These are phyloP conservation scores for Lignosus rhinocerotis DNA, from an alignment of 1,284 basidiomycete genomes.

Conservation along the genomic window DNA sequence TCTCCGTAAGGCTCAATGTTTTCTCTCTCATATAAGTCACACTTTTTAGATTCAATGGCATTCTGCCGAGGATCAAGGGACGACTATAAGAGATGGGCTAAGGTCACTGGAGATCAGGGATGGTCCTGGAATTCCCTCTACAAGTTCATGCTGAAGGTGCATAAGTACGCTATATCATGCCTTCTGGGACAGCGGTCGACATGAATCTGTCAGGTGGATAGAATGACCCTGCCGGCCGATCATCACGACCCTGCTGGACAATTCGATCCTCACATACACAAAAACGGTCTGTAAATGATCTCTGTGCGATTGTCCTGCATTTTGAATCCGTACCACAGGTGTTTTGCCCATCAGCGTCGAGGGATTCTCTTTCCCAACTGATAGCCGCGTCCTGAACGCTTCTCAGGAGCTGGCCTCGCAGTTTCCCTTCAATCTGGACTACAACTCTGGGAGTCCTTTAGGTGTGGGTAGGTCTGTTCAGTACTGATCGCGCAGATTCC, in stretches of 20 bases:
- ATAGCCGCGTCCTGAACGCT: conserved; percentile 34
- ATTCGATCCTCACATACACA: not conserved
- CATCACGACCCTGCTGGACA: not conserved
- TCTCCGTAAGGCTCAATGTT: not conserved
- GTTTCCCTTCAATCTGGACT: conserved; percentile 41
- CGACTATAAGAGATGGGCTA: conserved; percentile 7
- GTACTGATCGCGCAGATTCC: too few relatives aligned
- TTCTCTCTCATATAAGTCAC: too few relatives aligned
- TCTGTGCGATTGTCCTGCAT: not conserved
- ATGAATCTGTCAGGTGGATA: not conserved
- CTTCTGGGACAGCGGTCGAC: not conserved
- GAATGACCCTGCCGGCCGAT: not conserved
- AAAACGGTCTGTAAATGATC: not conserved
- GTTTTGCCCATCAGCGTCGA: conserved; percentile 34
- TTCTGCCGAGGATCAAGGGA: conserved; percentile 5
- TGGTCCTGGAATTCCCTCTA: conserved; percentile 6
- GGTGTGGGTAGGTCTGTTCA: conserved; percentile 28
- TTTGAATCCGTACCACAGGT: conserved; percentile 18
- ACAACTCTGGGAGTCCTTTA: conserved; percentile 36
- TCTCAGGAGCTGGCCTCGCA: conserved; percentile 30
- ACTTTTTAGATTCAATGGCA: not conserved
- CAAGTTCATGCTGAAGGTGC: not conserved
- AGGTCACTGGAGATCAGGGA: conserved; percentile 7
- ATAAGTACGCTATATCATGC: not conserved
- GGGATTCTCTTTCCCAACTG: conserved; percentile 33